Evolutionary conservation across 148 eudicot species (phyloP).

Genomic region (Chenopodium album): DNA sequence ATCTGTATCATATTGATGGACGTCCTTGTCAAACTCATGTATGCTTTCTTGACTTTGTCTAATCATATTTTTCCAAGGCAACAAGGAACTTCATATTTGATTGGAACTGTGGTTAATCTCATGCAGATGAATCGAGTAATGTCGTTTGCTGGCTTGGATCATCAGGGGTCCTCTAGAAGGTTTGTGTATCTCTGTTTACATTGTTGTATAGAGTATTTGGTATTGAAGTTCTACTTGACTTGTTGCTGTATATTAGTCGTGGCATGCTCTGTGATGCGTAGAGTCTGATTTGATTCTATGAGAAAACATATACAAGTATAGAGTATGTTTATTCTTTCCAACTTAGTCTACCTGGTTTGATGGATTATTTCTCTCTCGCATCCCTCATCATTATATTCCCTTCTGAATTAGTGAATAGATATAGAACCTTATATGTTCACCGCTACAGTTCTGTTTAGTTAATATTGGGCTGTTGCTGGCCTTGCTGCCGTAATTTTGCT

Average conservation of each 20-base stretch:
- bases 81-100: neutral
- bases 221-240: neutral
- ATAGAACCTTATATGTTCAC: neutral
- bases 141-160: conserved; percentile 27
- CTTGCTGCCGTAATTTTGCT: no score
- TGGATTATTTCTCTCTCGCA: no score
- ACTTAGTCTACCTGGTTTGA: no score
- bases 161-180: conserved; percentile 25
- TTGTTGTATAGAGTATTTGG: neutral
- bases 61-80: neutral
- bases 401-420: neutral
- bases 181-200: conserved; percentile 4
- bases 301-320: neutral
- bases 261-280: neutral
- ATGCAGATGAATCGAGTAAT: conserved; percentile 29
- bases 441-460: no score
- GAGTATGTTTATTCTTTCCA: no score
- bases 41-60: conserved; percentile 4
- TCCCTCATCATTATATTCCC: no score
- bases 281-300: neutral
- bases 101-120: neutral
- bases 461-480: no score
- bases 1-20: conserved; percentile 51
- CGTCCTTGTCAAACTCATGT: conserved; percentile 61
- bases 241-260: neutral